Conservation (phyloP, 2,329 filamentous ascomycete species). For the Didymella arachidicola region DNA sequence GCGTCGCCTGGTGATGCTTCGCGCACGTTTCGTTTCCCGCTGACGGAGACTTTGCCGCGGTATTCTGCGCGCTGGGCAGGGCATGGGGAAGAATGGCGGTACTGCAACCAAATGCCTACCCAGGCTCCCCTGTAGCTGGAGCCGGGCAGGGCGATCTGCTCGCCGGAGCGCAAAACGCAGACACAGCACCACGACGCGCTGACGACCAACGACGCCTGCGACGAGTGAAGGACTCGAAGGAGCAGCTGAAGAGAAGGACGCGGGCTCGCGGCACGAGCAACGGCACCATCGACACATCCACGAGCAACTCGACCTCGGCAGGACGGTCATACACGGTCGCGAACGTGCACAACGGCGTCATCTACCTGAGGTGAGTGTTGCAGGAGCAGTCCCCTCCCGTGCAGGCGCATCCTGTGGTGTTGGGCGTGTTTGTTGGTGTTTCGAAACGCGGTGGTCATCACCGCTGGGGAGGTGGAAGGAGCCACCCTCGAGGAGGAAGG, state of each 20-base stretch:
- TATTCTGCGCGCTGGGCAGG: slow-evolving; percentile 31
- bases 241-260: slow-evolving; percentile 47
- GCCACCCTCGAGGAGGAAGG: slow-evolving; percentile 6
- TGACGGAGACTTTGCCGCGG: slow-evolving; percentile 21
- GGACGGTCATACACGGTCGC: slow-evolving; percentile 57
- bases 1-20: slow-evolving; percentile 30
- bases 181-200: slow-evolving; percentile 38
- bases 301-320: slow-evolving; percentile 36
- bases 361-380: slow-evolving; percentile 55
- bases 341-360: slow-evolving; percentile 58
- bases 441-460: slow-evolving; percentile 9
- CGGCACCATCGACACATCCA: slow-evolving; percentile 43
- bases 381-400: neutral
- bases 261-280: slow-evolving; percentile 43
- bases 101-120: slow-evolving; percentile 43
- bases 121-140: slow-evolving; percentile 35
- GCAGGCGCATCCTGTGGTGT: neutral
- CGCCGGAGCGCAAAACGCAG: slow-evolving; percentile 35
- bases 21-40: slow-evolving; percentile 29
- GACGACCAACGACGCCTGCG: slow-evolving; percentile 45
- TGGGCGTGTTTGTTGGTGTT: slow-evolving; percentile 6
- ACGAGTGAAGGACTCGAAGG: slow-evolving; percentile 49
- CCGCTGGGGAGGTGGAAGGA: slow-evolving; percentile 1
- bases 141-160: slow-evolving; percentile 37
- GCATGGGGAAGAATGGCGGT: slow-evolving; percentile 49